phyloP scores from a whole-genome alignment of 140 eudicot species.

The Bidens hawaiensis region DNA sequence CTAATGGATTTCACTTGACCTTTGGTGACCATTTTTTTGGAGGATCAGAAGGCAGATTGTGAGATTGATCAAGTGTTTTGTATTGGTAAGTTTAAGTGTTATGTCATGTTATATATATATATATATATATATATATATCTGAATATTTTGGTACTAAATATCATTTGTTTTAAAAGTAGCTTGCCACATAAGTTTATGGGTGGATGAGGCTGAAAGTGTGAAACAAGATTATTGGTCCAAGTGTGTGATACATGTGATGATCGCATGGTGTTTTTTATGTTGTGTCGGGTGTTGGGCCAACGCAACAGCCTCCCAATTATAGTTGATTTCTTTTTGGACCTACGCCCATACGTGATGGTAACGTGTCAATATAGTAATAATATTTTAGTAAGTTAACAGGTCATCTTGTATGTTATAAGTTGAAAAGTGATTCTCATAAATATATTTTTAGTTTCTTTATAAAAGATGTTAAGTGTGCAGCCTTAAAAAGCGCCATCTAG shows the following conservation, averaged over 20 bases:
- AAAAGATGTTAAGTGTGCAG: not conserved
- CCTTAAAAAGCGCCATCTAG: not conserved
- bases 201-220: not conserved
- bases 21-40: constrained; percentile 29
- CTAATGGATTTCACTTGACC: constrained; percentile 39
- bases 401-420: not conserved
- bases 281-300: constrained; percentile 31
- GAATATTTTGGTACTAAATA: not conserved
- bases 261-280: constrained; percentile 12
- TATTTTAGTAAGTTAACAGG: not conserved
- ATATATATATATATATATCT: too few relatives aligned
- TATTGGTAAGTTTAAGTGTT: constrained; percentile 6
- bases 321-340: not conserved
- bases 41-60: not conserved
- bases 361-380: constrained; percentile 9
- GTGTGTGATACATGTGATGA: constrained; percentile 26
- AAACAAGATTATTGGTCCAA: constrained; percentile 21
- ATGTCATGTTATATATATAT: constrained; percentile 10
- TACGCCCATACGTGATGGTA: not conserved
- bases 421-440: not conserved
- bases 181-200: constrained; percentile 28
- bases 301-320: constrained; percentile 19
- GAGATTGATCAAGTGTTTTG: constrained; percentile 3
- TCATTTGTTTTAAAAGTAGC: not conserved
- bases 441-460: not conserved